Percentiles rank a stretch among this genome's conserved stretches.
Evolutionary conservation across 805 yeast genomes (phyloP).

Genomic region (Ascoidea rubescens): DNA sequence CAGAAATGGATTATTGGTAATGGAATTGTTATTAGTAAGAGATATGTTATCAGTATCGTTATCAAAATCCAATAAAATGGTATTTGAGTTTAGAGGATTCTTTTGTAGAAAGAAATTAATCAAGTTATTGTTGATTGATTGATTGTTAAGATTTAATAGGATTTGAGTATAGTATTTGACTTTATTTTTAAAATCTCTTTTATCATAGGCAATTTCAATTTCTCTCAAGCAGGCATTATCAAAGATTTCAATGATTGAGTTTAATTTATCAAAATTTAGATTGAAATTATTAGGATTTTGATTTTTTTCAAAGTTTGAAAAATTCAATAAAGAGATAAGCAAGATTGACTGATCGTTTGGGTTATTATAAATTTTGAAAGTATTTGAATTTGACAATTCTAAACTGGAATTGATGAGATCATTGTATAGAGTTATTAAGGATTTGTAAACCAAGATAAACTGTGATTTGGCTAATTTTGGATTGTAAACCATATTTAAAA

Average conservation of each 20-base stretch:
- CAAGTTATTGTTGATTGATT: constrained; percentile 23
- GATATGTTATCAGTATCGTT: constrained; percentile 16
- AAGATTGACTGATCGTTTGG: constrained; percentile 40
- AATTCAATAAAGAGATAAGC: constrained; percentile 25
- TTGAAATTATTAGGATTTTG: constrained; percentile 20
- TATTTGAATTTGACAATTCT: constrained; percentile 24
- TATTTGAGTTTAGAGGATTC: constrained; percentile 1
- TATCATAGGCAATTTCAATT: constrained; percentile 42
- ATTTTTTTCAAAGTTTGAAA: constrained; percentile 21
- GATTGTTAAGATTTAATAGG: constrained; percentile 19
- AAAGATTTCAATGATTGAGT: constrained; percentile 50
- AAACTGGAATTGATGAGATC: constrained; percentile 28
- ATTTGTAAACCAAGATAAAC: constrained; percentile 23
- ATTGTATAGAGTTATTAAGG: constrained; percentile 28
- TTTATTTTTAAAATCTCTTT: constrained; percentile 26
- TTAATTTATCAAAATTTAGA: constrained; percentile 21
- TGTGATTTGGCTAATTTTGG: constrained; percentile 20
- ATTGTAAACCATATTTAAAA: constrained; percentile 6
- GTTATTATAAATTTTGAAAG: constrained; percentile 31
- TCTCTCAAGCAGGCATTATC: constrained; percentile 59
- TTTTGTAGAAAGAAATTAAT: constrained; percentile 26
- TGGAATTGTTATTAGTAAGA: constrained; percentile 15
- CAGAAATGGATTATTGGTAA: no score
- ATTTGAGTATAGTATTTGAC: constrained; percentile 20
- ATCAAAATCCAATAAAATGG: neutral